These are phyloP conservation scores for Vairimorpha necatrix DNA, from an alignment of 371 early-diverging fungal genomes.

Conservation along the genomic window DNA sequence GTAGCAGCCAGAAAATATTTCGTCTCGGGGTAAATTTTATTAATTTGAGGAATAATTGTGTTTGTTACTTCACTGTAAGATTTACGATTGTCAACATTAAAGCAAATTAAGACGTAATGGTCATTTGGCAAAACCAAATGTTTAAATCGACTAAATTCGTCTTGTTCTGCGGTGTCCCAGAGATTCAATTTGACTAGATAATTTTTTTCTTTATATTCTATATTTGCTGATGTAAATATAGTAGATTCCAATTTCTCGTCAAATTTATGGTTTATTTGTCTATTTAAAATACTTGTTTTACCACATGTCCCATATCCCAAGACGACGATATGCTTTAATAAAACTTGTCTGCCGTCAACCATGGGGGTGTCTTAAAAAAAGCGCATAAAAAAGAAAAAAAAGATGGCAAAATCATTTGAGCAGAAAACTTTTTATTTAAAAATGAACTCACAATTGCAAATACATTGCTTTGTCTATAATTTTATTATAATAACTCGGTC, in stretches of 20 bases:
- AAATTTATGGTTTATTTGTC: slow-evolving; percentile 45
- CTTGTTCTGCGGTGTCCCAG: slow-evolving; percentile 65
- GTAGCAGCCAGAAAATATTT: slow-evolving; percentile 40
- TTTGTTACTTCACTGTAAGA: slow-evolving; percentile 52
- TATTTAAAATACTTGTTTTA: slow-evolving; percentile 58
- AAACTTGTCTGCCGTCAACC: slow-evolving; percentile 6
- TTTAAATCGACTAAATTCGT: slow-evolving; percentile 58
- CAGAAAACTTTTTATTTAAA: no score
- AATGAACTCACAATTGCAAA: no score
- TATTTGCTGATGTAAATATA: slow-evolving; percentile 47
- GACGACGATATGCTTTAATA: slow-evolving; percentile 51
- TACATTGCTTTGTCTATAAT: no score
- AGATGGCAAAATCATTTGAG: no score
- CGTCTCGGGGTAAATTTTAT: not conserved
- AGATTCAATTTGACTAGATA: slow-evolving; percentile 23
- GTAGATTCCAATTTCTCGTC: slow-evolving; percentile 39
- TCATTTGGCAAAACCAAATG: slow-evolving; percentile 52
- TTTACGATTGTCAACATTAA: slow-evolving; percentile 33
- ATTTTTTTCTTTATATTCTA: slow-evolving; percentile 17
- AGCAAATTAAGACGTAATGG: slow-evolving; percentile 57
- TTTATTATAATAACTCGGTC: no score
- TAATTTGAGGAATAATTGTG: slow-evolving; percentile 22
- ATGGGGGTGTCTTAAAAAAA: no score
- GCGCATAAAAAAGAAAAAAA: no score
- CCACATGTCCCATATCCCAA: slow-evolving; percentile 64